Evolutionary conservation across 768 basidiomycete species (phyloP).

Genomic region (Pleurotus citrinopileatus): DNA sequence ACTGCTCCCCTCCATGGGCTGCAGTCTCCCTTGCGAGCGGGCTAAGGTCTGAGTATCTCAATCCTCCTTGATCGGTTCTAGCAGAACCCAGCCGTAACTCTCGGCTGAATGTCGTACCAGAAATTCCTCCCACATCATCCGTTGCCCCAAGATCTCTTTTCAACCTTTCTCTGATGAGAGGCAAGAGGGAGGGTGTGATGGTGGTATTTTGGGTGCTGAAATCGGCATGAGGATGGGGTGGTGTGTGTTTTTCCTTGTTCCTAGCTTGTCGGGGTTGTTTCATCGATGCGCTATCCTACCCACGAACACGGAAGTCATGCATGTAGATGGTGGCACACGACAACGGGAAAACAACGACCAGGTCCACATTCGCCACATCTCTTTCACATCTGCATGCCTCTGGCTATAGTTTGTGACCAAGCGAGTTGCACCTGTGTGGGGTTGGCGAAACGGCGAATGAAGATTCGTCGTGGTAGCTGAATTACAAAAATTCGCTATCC

Average conservation of each 20-base stretch:
- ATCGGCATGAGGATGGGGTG: conserved; percentile 53
- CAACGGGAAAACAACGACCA: too few species aligned
- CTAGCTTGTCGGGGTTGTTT: conserved; percentile 8
- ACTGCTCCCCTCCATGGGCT: conserved; percentile 24
- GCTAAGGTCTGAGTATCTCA: conserved; percentile 79
- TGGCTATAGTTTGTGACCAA: too few species aligned
- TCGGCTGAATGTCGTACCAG: conserved; percentile 63
- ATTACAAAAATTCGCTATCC: too few species aligned
- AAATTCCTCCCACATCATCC: conserved; percentile 39
- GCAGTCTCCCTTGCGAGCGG: conserved; percentile 55
- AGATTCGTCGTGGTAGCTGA: too few species aligned
- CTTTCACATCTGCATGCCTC: too few species aligned
- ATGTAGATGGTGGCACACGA: too few species aligned
- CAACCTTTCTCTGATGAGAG: too few species aligned
- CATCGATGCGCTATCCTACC: conserved; percentile 12
- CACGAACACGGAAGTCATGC: too few species aligned
- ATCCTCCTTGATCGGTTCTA: conserved; percentile 62
- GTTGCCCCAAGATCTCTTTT: conserved; percentile 40
- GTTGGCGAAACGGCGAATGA: too few species aligned
- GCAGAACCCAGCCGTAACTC: conserved; percentile 58
- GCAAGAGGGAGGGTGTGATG: conserved; percentile 35
- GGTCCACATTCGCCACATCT: too few species aligned
- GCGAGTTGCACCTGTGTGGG: too few species aligned
- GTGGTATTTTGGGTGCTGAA: conserved; percentile 43
- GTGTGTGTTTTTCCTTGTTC: conserved; percentile 11